phyloP scores from a whole-genome alignment of 768 basidiomycete species.

The Tephrocybe sp. region DNA sequence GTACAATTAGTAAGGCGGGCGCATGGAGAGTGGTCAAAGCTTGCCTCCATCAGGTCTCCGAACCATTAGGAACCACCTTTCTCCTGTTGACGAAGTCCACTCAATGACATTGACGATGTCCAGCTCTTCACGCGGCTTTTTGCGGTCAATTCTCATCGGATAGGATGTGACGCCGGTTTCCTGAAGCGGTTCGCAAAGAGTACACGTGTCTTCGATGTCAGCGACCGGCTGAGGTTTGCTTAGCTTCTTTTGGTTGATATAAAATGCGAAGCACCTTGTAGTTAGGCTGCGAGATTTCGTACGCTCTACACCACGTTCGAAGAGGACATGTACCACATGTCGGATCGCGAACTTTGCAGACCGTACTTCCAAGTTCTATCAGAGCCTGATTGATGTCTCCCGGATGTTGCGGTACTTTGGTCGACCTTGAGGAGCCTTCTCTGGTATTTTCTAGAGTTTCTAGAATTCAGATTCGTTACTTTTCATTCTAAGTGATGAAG shows the following conservation, averaged over 20 bases:
- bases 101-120: slow-evolving; percentile 87
- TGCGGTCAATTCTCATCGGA: slow-evolving; percentile 84
- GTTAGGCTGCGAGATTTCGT: slow-evolving; percentile 23
- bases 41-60: slow-evolving; percentile 83
- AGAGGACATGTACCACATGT: slow-evolving; percentile 74
- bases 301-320: slow-evolving; percentile 66
- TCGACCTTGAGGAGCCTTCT: slow-evolving; percentile 15
- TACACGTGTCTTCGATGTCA: slow-evolving; percentile 82
- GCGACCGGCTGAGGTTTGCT: slow-evolving; percentile 25
- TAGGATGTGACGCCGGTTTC: slow-evolving; percentile 61
- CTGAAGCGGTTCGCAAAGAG: slow-evolving; percentile 61
- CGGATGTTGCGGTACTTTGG: slow-evolving; percentile 40
- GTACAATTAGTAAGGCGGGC: slow-evolving; percentile 6
- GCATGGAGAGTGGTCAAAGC: slow-evolving; percentile 14
- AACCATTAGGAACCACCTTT: slow-evolving; percentile 72
- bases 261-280: slow-evolving; percentile 1
- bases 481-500: neutral
- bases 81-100: slow-evolving; percentile 50
- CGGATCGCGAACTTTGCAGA: slow-evolving; percentile 87
- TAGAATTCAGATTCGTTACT: neutral
- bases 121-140: slow-evolving; percentile 81
- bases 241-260: neutral
- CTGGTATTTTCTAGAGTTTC: neutral
- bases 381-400: slow-evolving; percentile 92
- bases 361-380: slow-evolving; percentile 92